phyloP scores from a whole-genome alignment of 257 asterid genomes.

The Penstemon newberryi region DNA sequence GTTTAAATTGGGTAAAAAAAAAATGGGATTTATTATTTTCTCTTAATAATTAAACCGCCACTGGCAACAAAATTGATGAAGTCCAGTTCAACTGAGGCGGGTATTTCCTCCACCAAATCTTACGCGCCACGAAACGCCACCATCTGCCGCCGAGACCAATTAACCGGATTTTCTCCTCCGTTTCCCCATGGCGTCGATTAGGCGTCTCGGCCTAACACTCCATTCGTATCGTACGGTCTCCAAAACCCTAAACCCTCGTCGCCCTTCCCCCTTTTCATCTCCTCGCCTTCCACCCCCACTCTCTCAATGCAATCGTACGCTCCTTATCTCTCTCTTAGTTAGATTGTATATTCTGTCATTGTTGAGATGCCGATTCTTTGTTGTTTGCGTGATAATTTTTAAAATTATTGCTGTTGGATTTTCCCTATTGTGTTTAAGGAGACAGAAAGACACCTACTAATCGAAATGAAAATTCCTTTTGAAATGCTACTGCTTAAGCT shows the following conservation, averaged over 20 bases:
- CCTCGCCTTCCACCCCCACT: constrained; percentile 31
- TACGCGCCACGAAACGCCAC: constrained; percentile 31
- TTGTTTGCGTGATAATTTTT: background rate
- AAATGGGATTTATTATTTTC: too few species aligned
- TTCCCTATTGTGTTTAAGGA: background rate
- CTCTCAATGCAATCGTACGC: constrained; percentile 42
- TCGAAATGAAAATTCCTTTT: background rate
- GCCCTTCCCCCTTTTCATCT: constrained; percentile 27
- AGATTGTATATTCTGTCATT: background rate
- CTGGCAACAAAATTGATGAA: too few species aligned
- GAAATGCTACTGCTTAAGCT: too few species aligned
- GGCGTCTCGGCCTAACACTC: constrained; percentile 49
- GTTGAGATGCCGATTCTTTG: constrained; percentile 1
- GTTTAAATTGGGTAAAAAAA: too few species aligned
- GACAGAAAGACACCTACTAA: background rate
- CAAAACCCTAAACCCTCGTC: constrained; percentile 55
- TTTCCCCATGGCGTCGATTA: constrained; percentile 44
- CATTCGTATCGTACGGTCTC: constrained; percentile 42
- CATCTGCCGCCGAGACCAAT: constrained; percentile 22
- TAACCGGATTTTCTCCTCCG: background rate
- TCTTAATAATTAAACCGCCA: too few species aligned
- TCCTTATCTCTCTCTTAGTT: constrained; percentile 8
- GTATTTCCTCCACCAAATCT: constrained; percentile 12
- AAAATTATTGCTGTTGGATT: background rate
- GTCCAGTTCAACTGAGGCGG: background rate